Conservation (phyloP, 2,329 filamentous ascomycete species). For the Grosmannia clavigera region DNA sequence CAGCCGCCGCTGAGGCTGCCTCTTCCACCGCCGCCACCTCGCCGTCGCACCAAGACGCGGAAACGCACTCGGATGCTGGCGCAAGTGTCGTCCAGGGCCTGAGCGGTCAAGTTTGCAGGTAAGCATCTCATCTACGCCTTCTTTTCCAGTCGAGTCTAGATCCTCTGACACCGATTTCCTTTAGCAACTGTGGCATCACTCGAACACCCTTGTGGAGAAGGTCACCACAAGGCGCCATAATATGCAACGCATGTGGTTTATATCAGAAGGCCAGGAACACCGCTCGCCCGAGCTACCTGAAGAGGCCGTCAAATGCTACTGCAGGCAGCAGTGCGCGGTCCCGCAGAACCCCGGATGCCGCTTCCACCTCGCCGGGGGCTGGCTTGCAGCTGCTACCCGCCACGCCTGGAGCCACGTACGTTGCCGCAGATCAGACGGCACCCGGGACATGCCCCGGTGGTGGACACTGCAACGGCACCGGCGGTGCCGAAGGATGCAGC, state of each 20-base stretch:
- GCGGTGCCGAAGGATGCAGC: slow-evolving; percentile 86
- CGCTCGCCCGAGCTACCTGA: slow-evolving; percentile 78
- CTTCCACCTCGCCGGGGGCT: slow-evolving; percentile 23
- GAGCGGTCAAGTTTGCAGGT: slow-evolving; percentile 62
- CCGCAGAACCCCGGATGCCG: slow-evolving; percentile 28
- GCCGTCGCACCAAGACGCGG: slow-evolving; percentile 6
- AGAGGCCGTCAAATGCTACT: slow-evolving; percentile 53
- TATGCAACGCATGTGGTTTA: slow-evolving; percentile 94
- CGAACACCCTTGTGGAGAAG: slow-evolving; percentile 89
- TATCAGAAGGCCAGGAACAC: slow-evolving; percentile 92
- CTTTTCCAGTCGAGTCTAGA: too few relatives aligned
- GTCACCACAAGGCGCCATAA: slow-evolving; percentile 83
- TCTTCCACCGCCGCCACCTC: not conserved
- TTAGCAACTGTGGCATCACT: slow-evolving; percentile 88
- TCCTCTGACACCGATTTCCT: not conserved
- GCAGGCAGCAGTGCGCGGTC: slow-evolving; percentile 22
- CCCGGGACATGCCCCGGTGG: slow-evolving; percentile 91
- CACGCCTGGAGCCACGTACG: slow-evolving; percentile 52
- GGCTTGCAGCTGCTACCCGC: slow-evolving; percentile 28
- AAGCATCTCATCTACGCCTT: slow-evolving; percentile 15
- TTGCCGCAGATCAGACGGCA: slow-evolving; percentile 60
- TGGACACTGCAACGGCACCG: slow-evolving; percentile 90
- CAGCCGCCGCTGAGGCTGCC: slow-evolving; percentile 6
- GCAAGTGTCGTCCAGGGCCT: slow-evolving; percentile 21
- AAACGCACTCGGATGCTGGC: slow-evolving; percentile 8